A percentile compares a stretch with the other conserved stretches of the same genome.
Evolutionary conservation across 2,329 filamentous ascomycete genomes (phyloP).

Genomic region (Xylariaceae sp.): DNA sequence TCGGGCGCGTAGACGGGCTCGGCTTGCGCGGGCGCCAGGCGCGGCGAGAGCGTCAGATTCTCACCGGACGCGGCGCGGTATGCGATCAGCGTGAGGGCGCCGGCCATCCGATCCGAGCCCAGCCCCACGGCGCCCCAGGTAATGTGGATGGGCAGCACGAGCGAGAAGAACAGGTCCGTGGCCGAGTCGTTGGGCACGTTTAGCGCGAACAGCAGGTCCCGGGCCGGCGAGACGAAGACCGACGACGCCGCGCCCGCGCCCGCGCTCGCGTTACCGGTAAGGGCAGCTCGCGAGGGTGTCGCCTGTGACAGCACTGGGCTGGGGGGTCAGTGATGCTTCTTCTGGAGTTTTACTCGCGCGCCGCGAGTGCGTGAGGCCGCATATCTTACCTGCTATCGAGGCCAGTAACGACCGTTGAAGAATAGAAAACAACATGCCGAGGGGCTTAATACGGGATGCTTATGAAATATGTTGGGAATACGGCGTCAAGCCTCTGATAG

Average conservation of each 20-base stretch:
- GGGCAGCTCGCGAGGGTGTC: conserved; percentile 10
- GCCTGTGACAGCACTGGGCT: conserved; percentile 5
- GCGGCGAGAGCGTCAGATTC: conserved; percentile 50
- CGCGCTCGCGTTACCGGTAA: conserved; percentile 5
- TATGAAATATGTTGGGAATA: background rate
- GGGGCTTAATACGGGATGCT: background rate
- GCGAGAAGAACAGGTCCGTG: conserved; percentile 46
- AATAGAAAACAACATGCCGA: conserved; percentile 6
- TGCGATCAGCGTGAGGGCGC: conserved; percentile 46
- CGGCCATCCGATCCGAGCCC: conserved; percentile 42
- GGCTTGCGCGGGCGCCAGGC: conserved; percentile 39
- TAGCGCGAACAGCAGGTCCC: conserved; percentile 49
- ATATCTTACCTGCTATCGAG: conserved; percentile 8
- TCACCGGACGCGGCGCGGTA: conserved; percentile 39
- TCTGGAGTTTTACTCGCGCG: background rate
- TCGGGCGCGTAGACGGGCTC: conserved; percentile 42
- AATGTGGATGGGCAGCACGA: conserved; percentile 36
- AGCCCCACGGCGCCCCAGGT: conserved; percentile 50
- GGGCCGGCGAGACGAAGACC: conserved; percentile 20
- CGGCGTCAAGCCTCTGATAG: background rate
- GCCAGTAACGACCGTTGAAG: conserved; percentile 15
- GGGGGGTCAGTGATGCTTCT: conserved; percentile 3
- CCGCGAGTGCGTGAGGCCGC: background rate
- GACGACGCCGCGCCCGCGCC: conserved; percentile 13
- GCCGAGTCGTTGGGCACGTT: conserved; percentile 65